phyloP scores from a whole-genome alignment of 1,284 basidiomycete genomes.

The Abortiporus biennis region DNA sequence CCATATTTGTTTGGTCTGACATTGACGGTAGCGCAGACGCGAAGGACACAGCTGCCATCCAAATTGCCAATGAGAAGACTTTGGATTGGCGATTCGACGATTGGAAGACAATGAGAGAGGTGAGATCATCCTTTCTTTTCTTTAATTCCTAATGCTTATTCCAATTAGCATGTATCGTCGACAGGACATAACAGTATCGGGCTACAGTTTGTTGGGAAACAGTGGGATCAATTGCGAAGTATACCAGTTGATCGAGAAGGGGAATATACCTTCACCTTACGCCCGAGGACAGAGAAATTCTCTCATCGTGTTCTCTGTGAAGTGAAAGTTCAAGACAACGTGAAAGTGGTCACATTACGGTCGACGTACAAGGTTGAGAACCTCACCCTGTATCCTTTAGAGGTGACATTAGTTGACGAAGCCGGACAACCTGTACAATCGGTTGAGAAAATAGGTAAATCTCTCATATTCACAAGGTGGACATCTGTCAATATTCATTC shows the following conservation, averaged over 20 bases:
- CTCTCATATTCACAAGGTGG: constrained; percentile 4
- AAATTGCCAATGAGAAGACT: constrained; percentile 68
- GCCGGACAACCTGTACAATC: constrained; percentile 78
- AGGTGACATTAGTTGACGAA: constrained; percentile 87
- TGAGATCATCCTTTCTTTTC: constrained; percentile 25
- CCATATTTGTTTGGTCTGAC: constrained; percentile 81
- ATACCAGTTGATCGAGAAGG: constrained; percentile 95
- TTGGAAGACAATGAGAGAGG: constrained; percentile 92
- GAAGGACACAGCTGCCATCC: constrained; percentile 42
- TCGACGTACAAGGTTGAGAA: constrained; percentile 96
- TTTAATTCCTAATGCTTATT: neutral
- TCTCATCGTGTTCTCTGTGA: constrained; percentile 87
- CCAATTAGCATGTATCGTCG: constrained; percentile 68
- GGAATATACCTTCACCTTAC: constrained; percentile 83
- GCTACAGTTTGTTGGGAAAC: constrained; percentile 79
- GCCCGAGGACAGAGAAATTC: constrained; percentile 74
- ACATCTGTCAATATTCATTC: neutral
- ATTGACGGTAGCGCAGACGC: constrained; percentile 43
- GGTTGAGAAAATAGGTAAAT: constrained; percentile 79
- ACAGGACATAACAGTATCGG: constrained; percentile 81
- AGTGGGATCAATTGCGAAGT: constrained; percentile 88
- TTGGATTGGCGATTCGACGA: constrained; percentile 98
- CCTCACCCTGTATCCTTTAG: constrained; percentile 87
- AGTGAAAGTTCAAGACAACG: constrained; percentile 86
- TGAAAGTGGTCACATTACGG: constrained; percentile 93